Evolutionary conservation across 331 rosid species (phyloP).

Genomic region (Pyrus hybrid): DNA sequence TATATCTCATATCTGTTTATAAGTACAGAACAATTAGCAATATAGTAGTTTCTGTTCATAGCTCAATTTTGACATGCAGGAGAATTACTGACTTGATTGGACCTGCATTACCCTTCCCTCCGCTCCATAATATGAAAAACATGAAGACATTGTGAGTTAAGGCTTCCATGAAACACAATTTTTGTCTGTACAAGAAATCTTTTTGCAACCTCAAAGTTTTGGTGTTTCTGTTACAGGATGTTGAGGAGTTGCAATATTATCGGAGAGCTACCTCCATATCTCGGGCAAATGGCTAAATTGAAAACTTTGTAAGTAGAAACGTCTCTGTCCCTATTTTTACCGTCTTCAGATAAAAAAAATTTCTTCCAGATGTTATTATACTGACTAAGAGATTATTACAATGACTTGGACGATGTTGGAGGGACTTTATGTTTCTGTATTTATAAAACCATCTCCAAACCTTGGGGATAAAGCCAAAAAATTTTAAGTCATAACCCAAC

Average conservation of each 20-base stretch:
- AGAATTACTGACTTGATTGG: slow-evolving; percentile 73
- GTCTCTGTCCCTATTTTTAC: not conserved
- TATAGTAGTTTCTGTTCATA: not conserved
- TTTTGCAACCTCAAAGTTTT: not conserved
- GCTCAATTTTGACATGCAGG: slow-evolving; percentile 32
- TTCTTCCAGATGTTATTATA: no score
- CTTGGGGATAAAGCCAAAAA: no score
- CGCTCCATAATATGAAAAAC: slow-evolving; percentile 16
- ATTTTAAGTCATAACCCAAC: no score
- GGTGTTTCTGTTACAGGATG: slow-evolving; percentile 33
- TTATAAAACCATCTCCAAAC: no score
- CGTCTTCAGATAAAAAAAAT: not conserved
- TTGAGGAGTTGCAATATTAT: slow-evolving; percentile 60
- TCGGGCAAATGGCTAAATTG: slow-evolving; percentile 20
- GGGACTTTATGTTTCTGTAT: not conserved
- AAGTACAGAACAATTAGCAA: not conserved
- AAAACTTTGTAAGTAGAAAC: slow-evolving; percentile 27
- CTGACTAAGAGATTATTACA: no score
- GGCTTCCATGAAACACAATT: not conserved
- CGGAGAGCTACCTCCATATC: slow-evolving; percentile 39
- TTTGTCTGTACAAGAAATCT: not conserved
- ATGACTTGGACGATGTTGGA: no score
- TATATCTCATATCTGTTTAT: not conserved
- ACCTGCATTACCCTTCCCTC: slow-evolving; percentile 29
- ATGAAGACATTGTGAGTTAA: slow-evolving; percentile 41